phyloP scores from a whole-genome alignment of 176 grass and related monocot genomes.

The Oryza longistaminata region DNA sequence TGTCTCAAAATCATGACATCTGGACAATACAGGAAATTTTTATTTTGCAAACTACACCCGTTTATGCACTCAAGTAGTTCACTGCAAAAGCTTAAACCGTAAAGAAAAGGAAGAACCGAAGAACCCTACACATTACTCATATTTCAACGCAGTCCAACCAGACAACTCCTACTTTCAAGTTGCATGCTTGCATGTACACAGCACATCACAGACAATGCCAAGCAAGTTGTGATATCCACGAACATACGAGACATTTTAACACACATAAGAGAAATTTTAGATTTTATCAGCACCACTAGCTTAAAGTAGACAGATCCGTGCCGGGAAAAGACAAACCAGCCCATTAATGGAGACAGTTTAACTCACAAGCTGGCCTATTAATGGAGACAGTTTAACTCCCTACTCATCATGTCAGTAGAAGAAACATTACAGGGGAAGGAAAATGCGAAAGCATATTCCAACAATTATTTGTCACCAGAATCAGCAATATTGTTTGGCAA shows the following conservation, averaged over 20 bases:
- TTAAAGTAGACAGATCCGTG: not conserved
- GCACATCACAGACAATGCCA: not conserved
- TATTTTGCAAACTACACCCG: too few species aligned
- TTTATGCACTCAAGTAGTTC: not conserved
- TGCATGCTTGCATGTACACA: not conserved
- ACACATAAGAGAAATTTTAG: not conserved
- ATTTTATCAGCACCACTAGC: slow-evolving; percentile 8
- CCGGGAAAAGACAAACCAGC: not conserved
- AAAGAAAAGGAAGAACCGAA: not conserved
- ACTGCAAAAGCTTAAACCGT: not conserved
- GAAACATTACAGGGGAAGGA: not conserved
- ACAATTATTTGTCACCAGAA: slow-evolving; percentile 21
- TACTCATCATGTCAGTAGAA: not conserved
- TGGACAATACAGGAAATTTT: not conserved
- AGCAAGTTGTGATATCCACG: not conserved
- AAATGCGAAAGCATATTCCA: slow-evolving; percentile 15
- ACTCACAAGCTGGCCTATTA: not conserved
- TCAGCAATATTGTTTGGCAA: not conserved
- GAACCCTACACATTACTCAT: not conserved
- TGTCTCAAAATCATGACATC: not conserved
- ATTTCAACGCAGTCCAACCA: not conserved
- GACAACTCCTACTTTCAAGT: not conserved
- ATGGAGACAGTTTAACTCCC: too few species aligned
- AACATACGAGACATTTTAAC: not conserved
- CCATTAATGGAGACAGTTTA: not conserved